Percentiles rank a stretch among this genome's conserved stretches.
Evolutionary conservation across 2,329 filamentous ascomycete genomes (phyloP).

Genomic region (Nemania sp.): DNA sequence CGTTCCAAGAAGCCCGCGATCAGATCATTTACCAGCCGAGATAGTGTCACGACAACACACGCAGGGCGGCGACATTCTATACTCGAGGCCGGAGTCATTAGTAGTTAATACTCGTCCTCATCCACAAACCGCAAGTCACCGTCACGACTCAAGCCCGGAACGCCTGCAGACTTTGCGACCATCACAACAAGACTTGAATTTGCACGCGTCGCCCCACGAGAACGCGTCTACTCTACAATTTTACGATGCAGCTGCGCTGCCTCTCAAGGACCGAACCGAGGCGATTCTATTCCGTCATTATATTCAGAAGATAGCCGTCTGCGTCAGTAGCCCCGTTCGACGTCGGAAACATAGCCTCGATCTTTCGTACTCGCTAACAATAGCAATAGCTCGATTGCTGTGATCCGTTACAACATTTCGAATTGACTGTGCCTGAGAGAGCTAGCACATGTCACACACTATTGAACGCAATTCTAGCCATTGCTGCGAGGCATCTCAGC

Average conservation of each 20-base stretch:
- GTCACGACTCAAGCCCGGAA: conserved; percentile 12
- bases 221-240: conserved; percentile 26
- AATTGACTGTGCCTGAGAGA: conserved; percentile 56
- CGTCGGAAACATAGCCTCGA: neutral
- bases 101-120: neutral
- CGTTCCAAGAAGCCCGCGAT: conserved; percentile 1
- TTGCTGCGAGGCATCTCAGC: conserved; percentile 59
- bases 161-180: conserved; percentile 20
- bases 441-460: conserved; percentile 56
- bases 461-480: conserved; percentile 60
- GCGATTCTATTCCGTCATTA: conserved; percentile 44
- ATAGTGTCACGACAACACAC: neutral
- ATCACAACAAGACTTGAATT: conserved; percentile 2
- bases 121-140: conserved; percentile 8
- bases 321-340: conserved; percentile 35
- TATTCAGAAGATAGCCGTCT: conserved; percentile 43
- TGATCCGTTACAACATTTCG: conserved; percentile 52
- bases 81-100: conserved; percentile 5
- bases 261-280: conserved; percentile 40
- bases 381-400: conserved; percentile 39
- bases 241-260: conserved; percentile 33
- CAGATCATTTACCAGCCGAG: neutral
- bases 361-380: conserved; percentile 22
- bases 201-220: conserved; percentile 19
- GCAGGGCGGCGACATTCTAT: neutral